phyloP scores from a whole-genome alignment of 371 early-diverging fungal species.

The Apophysomyces ossiformis region DNA sequence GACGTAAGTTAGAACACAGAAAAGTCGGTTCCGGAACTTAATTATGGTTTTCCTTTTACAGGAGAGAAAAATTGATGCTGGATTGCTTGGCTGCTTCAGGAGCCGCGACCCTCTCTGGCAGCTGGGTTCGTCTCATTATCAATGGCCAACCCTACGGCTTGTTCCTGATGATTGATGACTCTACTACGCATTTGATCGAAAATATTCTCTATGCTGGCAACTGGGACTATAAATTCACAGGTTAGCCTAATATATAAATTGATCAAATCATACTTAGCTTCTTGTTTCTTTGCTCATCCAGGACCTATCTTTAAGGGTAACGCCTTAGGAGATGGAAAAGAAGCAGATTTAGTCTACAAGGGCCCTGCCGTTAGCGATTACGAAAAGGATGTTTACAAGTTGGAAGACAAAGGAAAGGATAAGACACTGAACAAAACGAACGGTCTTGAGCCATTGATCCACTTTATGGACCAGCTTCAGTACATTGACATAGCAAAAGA shows the following conservation, averaged over 20 bases:
- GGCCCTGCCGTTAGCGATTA: constrained; percentile 34
- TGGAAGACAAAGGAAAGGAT: constrained; percentile 34
- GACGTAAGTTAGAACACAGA: constrained; percentile 31
- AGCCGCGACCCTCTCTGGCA: constrained; percentile 53
- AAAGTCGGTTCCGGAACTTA: constrained; percentile 8
- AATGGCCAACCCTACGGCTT: constrained; percentile 58
- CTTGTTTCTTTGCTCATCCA: background rate
- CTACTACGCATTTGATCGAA: constrained; percentile 50
- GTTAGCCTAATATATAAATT: constrained; percentile 11
- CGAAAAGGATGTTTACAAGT: constrained; percentile 42
- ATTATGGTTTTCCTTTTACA: constrained; percentile 2
- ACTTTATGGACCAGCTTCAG: constrained; percentile 30
- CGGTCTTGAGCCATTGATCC: constrained; percentile 29
- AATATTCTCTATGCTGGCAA: constrained; percentile 44
- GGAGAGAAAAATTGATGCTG: constrained; percentile 55
- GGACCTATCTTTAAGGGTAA: constrained; percentile 43
- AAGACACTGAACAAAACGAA: constrained; percentile 22
- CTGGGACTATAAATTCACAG: constrained; percentile 30
- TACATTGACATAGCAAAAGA: constrained; percentile 31
- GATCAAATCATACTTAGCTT: background rate
- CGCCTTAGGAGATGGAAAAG: constrained; percentile 29
- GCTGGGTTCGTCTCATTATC: constrained; percentile 55
- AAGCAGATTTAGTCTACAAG: constrained; percentile 42
- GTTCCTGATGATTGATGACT: constrained; percentile 62
- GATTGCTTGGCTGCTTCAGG: constrained; percentile 58